Base-by-base conservation (phyloP, 1,284 basidiomycete genomes). In the Rhodofomes roseus region DNA sequence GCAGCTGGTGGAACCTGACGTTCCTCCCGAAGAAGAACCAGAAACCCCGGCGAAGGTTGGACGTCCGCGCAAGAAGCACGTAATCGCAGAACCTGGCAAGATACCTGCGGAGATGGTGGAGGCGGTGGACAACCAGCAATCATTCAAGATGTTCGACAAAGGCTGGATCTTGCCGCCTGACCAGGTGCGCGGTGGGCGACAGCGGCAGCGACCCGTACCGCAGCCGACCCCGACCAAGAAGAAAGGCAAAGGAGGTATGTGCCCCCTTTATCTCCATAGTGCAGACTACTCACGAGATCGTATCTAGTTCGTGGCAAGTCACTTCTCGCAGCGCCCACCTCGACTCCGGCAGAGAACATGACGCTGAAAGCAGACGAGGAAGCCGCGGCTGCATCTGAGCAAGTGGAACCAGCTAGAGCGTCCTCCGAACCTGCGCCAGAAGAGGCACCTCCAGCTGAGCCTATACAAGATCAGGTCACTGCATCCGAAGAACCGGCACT, bases 121-220 rank as follows among this genome's bases (percentile, higher is more conserved):
- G 7, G 78, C 86, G 43, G 85, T 97, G 23, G 90, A 89, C 67
- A 80, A 81, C 50, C 81, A 83, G 63, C 84, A 85, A 58, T 89
- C 89, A 40, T 97, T 96, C 79, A 84, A 79, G 69, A 77, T 89
- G 74, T 97, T 96, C 75, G 88, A 97, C 64, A 77, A 80, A 22
- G 95, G 95, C 1, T 97, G 95, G 95, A 93, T 96, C 18, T 75
- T 96, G 18, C 92, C 93, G 9, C 78, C 85, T 9, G 92, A 89
- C 31, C 81, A 84, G 48, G 83, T 84, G 65, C 79, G 86, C 39
- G 81, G 81, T 52, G 85, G 81, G 18, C 78, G 83, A 25, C 71
- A 75, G 25, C 71, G 83, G 25, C 71, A 75, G 25, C 71, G 76
- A 8, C 81, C 84, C 46, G 76, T 75, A 41, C 71, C 70, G 16